A percentile compares a stretch with the other conserved stretches of the same genome.
Conservation (phyloP, 2,329 filamentous ascomycete species). For the Exophiala mesophila region DNA sequence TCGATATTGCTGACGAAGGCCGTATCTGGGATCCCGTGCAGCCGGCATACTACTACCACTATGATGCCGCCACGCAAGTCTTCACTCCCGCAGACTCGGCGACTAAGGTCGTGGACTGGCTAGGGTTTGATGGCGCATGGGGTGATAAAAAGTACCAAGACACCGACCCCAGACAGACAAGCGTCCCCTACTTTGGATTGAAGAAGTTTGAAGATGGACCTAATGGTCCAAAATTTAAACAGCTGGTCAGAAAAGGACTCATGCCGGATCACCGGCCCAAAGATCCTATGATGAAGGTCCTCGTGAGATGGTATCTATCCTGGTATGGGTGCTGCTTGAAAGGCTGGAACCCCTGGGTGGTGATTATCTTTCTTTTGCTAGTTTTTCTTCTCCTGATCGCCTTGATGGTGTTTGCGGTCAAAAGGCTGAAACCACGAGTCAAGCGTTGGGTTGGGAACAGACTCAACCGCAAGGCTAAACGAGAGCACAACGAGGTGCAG, state of each 20-base stretch:
- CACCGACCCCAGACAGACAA: constrained; percentile 65
- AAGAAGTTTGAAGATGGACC: constrained; percentile 93
- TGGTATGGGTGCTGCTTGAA: constrained; percentile 19
- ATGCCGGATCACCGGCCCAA: constrained; percentile 46
- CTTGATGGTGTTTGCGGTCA: constrained; percentile 9
- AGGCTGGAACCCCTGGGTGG: constrained; percentile 17
- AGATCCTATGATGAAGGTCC: constrained; percentile 12
- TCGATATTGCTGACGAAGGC: constrained; percentile 56
- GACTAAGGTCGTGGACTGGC: constrained; percentile 75
- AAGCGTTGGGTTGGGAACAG: constrained; percentile 1
- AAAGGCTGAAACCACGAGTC: neutral
- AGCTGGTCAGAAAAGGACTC: constrained; percentile 69
- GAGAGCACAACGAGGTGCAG: constrained; percentile 6
- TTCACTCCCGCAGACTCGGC: constrained; percentile 56
- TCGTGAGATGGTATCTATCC: constrained; percentile 16
- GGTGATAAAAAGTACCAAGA: constrained; percentile 86
- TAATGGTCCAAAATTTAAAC: constrained; percentile 80
- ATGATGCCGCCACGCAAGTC: constrained; percentile 57
- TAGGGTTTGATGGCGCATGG: constrained; percentile 83
- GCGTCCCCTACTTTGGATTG: constrained; percentile 80
- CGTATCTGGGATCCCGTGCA: constrained; percentile 81
- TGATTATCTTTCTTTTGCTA: constrained; percentile 9
- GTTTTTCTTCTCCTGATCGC: constrained; percentile 1
- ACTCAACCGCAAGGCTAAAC: constrained; percentile 1
- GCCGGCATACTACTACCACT: constrained; percentile 77